Conservation (phyloP, 805 yeast genomes). For the Tetrapisispora namnaoensis region DNA sequence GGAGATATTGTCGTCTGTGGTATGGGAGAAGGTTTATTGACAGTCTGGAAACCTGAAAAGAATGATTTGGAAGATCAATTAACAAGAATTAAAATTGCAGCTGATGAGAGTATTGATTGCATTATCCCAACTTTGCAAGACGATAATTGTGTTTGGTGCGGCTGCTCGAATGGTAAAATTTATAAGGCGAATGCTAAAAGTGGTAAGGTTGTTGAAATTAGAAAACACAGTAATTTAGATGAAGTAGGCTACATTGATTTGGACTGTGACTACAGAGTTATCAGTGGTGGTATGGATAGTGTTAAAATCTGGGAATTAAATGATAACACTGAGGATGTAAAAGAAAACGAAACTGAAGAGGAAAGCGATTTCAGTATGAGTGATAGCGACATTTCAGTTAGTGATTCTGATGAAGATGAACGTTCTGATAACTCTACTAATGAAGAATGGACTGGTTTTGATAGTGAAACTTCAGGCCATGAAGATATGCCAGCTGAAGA, state of each 20-base stretch:
- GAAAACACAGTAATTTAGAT: constrained; percentile 60
- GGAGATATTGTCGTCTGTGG: constrained; percentile 67
- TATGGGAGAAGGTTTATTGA: constrained; percentile 83
- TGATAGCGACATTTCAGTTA: constrained; percentile 2
- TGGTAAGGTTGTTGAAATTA: constrained; percentile 54
- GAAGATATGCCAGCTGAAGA: neutral
- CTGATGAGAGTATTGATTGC: constrained; percentile 66
- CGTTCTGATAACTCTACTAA: neutral
- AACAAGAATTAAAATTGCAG: constrained; percentile 58
- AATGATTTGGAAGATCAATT: constrained; percentile 71
- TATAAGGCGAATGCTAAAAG: constrained; percentile 54
- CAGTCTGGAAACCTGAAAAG: constrained; percentile 71
- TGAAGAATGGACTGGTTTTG: constrained; percentile 1
- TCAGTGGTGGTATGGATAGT: constrained; percentile 76
- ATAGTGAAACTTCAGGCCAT: neutral
- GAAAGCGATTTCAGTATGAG: neutral
- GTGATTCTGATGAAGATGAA: constrained; percentile 3
- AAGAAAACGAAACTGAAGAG: neutral
- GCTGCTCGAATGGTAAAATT: constrained; percentile 67
- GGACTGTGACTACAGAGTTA: constrained; percentile 70
- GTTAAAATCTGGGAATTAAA: constrained; percentile 68
- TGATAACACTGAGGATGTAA: constrained; percentile 2
- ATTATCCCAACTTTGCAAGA: constrained; percentile 41
- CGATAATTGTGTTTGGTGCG: constrained; percentile 59
- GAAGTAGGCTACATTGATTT: constrained; percentile 71